Base-by-base conservation (phyloP, 2,329 filamentous ascomycete genomes). In the Rhexocercosporidium sp. region DNA sequence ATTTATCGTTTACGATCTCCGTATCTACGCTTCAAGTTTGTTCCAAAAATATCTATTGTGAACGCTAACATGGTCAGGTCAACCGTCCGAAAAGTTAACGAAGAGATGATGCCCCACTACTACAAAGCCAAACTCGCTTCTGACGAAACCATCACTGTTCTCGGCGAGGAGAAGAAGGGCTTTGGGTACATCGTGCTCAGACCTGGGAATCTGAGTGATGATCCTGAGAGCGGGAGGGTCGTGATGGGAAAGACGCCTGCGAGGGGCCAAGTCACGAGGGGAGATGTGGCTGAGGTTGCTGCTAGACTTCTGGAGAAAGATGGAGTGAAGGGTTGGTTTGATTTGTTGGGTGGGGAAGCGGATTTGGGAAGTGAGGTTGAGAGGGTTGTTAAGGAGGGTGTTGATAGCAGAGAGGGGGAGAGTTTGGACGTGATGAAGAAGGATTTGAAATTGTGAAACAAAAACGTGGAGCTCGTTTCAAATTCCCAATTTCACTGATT, bases 61-160 rank as follows among this genome's bases (percentile, higher is more conserved):
- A n/a, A n/a, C n/a, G n/a, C n/a, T n/a, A n/a, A n/a, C n/a, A n/a
- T n/a, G n/a, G n/a, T n/a, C n/a, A n/a, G n/a, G n/a, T 66, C 69
- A 0, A 41, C 46, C 1, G 74, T 79, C 16, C 67, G 76, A 18
- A 76, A 83, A 46, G 79, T 79, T 53, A 81, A 82, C 72, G 74
- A 76, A 12, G 79, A 80, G 41, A 69, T 78, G 3, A 78, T 89
- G 22, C 80, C 84, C 25, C 79, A 78, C 54, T 90, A 90, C 77
- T 88, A 85, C 77, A 78, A 85, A 74, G 87, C 88, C 69, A 90
- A 90, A 77, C 74, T 89, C 18, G 85, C 81, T 6, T 85, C 87
- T 8, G 88, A 90, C 75, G 84, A 88, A 77, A 81, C 79, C 1
- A 79, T 89, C 4, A 86, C 86, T 74, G 79, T 82, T 54, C 80